Conservation (phyloP, 805 yeast genomes). For the Nakazawaea ernobii region DNA sequence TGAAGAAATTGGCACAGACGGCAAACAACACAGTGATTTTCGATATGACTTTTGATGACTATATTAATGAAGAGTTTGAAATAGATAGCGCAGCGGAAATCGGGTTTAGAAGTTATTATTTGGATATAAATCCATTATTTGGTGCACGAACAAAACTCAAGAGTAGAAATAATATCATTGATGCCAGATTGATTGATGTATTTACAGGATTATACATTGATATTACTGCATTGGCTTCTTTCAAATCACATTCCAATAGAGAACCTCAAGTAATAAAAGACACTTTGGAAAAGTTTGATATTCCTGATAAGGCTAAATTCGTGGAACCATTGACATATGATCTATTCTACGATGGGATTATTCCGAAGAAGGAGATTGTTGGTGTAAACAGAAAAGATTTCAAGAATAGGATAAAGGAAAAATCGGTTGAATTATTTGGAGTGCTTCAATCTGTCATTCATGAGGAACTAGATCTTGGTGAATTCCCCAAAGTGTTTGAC, state of each 20-base stretch:
- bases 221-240: slow-evolving; percentile 30
- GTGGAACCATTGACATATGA: neutral
- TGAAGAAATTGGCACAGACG: slow-evolving; percentile 35
- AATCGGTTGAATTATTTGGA: neutral
- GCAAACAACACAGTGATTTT: slow-evolving; percentile 46
- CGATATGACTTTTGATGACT: slow-evolving; percentile 24
- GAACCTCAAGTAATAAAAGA: neutral
- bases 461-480: neutral
- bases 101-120: slow-evolving; percentile 26
- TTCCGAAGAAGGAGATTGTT: neutral
- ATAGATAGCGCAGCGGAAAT: slow-evolving; percentile 15
- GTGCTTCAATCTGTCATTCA: neutral
- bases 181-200: slow-evolving; percentile 49
- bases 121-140: slow-evolving; percentile 29
- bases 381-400: neutral
- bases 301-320: neutral
- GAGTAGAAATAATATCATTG: slow-evolving; percentile 43
- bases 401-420: neutral
- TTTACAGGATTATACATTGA: slow-evolving; percentile 43
- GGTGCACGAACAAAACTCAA: slow-evolving; percentile 32
- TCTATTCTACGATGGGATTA: slow-evolving; percentile 4
- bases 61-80: slow-evolving; percentile 6
- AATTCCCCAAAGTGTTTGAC: neutral
- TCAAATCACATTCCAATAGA: neutral
- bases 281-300: neutral